Base-by-base conservation (phyloP, 345 rosid genomes). In the Murraya paniculata region DNA sequence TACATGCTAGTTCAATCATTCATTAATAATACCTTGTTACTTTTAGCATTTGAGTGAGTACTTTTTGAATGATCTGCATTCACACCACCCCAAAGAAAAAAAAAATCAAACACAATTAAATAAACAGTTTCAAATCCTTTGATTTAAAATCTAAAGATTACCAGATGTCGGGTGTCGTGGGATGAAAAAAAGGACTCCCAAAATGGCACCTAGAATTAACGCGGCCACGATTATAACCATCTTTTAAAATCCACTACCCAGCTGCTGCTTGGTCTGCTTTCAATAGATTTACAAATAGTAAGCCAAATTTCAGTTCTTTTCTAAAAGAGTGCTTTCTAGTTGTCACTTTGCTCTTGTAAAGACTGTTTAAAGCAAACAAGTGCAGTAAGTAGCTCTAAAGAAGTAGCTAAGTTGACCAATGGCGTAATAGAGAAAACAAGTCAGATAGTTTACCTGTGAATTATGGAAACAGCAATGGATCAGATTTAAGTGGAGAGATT, bases 161-260 rank as follows among this genome's bases (percentile, higher is more conserved):
- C 84, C 82, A 53, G 82, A 74, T 83, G 76, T 82, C 78, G 81
- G 68, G 66, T 74, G 74, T 2, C 88, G 77, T 41, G 83, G 85
- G 60, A 84, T 77, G 58, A 87, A 79, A 80, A 87, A 60, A 78
- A 87, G 79, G 74, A 84, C 85, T 69, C 87, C 88, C 69, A 87
- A 41, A 6, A 89, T 71, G 73, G 84, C 77, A 65, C 82, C 87
- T 76, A 88, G 73, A 85, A 88, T 14, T 84, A 86, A 79, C 33
- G 84, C 90, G 1, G 72, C 71, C 65, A 76, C 82, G 64, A 80
- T 84, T 74, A 85, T 72, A 82, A 68, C 80, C 83, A 79, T 79
- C 35, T 68, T 71, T 76, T 60, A 60, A 58, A 53, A 18, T 53
- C 57, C 57, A 45, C 18, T 45, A 24, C 65, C 72, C 69, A 68